phyloP scores from a whole-genome alignment of 805 yeast species.

The Lipomyces yamadae region DNA sequence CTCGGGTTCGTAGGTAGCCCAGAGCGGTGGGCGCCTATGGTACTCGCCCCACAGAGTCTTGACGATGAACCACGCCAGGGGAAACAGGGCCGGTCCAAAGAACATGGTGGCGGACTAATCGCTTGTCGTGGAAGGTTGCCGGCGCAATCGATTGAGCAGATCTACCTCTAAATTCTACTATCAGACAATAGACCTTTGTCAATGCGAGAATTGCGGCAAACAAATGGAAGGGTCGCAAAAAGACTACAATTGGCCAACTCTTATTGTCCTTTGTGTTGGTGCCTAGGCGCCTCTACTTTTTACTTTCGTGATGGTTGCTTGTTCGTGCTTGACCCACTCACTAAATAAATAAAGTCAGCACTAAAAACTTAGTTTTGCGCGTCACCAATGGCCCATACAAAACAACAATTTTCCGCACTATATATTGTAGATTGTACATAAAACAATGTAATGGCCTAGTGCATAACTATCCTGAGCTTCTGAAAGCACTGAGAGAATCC shows the following conservation, averaged over 20 bases:
- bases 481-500: background rate
- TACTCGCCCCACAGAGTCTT: constrained; percentile 36
- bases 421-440: too few species aligned
- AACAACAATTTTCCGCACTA: background rate
- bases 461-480: background rate
- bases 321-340: background rate
- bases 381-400: background rate
- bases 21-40: constrained; percentile 34
- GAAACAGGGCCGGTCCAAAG: constrained; percentile 35
- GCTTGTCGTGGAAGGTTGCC: background rate
- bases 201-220: background rate
- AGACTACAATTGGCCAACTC: background rate
- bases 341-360: background rate
- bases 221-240: background rate
- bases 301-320: background rate
- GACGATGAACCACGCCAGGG: constrained; percentile 35
- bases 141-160: background rate
- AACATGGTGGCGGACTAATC: constrained; percentile 23
- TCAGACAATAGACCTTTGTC: background rate
- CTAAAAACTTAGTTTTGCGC: background rate
- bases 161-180: background rate
- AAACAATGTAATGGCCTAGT: too few species aligned
- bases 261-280: background rate
- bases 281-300: background rate
- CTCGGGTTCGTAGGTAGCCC: constrained; percentile 34